Base-by-base conservation (phyloP, 306 rosid genomes). In the Prunus dulcis region DNA sequence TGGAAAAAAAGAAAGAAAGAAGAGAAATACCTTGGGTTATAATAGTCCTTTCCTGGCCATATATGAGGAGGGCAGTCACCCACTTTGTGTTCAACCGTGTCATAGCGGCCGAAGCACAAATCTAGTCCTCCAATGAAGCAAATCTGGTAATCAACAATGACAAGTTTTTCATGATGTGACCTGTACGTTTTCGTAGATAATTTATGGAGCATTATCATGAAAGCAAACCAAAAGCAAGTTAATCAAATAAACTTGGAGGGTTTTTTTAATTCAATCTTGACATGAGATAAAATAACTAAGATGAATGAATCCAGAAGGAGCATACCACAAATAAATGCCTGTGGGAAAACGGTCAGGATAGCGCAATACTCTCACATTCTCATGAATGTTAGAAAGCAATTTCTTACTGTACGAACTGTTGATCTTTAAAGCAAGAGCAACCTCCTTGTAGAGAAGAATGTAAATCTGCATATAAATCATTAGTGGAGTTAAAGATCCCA, bases 1-100 rank as follows among this genome's bases (percentile, higher is more conserved):
- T 75, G 62, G 18, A 0, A 22, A 30, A 27, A 27, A 27, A 1
- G 41, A 23, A 0, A 22, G 22, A 3, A 11, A 41, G 17, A 15
- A 57, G 5, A n/a, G 46, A 67, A 17, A 30, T 64, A 82, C 89
- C 89, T 86, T n/a, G 89, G 89, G 45, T 86, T 86, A 47, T 86
- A 86, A 63, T 86, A 86, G 72, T 86, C 89, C 76, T 86, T 82
- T 64, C 89, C 89, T 9, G 89, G 89, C 87, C 89, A 86, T 46
- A 60, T 34, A 67, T n/a, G 61, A 64, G 89, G 72, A 66, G 89
- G 89, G 51, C 62, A 80, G 52, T 86, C 89, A 50, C 83, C 79
- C 32, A 86, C 81, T 80, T 80, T 77, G 67, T 86, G 89, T 45
- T 86, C 89, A 71, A 50, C 69, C 1, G 85, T 86, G 76, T 86